Conservation (phyloP, 352 stramenopile genomes). For the Phytopythium kandeliae region DNA sequence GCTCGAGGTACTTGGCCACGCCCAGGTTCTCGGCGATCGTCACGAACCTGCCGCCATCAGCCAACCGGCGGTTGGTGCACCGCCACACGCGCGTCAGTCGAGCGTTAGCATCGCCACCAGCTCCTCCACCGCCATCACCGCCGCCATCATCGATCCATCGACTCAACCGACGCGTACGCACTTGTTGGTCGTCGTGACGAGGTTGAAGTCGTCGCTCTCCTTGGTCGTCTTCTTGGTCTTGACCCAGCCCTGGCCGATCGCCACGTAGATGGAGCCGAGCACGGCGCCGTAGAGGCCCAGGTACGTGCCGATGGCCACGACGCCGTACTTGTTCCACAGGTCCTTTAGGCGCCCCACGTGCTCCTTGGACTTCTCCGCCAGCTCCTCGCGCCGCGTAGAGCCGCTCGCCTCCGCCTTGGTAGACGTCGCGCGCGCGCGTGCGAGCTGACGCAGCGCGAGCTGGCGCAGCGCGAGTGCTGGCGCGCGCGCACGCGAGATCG, state of each 20-base stretch:
- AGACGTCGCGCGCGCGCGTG: background rate
- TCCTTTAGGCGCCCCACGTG: conserved; percentile 63
- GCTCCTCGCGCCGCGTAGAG: conserved; percentile 12
- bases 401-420: conserved; percentile 8
- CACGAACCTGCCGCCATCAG: conserved; percentile 69
- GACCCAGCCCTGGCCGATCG: conserved; percentile 77
- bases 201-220: conserved; percentile 49
- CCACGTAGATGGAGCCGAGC: conserved; percentile 74
- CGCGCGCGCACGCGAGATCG: too few species aligned
- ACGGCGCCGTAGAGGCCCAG: conserved; percentile 72
- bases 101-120: too few species aligned
- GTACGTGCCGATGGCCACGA: conserved; percentile 82
- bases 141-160: too few species aligned
- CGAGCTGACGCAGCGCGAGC: background rate
- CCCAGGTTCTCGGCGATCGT: conserved; percentile 62
- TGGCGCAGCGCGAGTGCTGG: too few species aligned
- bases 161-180: too few species aligned
- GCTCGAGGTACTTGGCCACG: conserved; percentile 74
- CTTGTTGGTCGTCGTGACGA: conserved; percentile 81
- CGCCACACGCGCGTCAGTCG: too few species aligned
- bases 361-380: conserved; percentile 32
- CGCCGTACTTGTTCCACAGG: conserved; percentile 79
- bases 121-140: too few species aligned
- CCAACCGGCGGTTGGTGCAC: too few species aligned
- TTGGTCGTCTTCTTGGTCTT: conserved; percentile 35